phyloP scores from a whole-genome alignment of 139 green algal species.

The Picochlorum sp. region DNA sequence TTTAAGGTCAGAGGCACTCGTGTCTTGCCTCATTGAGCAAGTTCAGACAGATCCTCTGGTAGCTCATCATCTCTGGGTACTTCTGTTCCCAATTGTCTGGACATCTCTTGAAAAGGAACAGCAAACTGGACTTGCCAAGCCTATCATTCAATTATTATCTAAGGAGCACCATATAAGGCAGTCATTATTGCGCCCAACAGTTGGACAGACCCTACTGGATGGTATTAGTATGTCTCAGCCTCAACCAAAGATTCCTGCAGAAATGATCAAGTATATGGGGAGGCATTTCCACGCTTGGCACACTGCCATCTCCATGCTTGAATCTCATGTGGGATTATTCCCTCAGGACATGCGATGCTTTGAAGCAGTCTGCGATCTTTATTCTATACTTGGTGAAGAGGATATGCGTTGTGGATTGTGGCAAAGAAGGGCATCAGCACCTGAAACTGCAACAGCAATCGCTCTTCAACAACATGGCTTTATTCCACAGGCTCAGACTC shows the following conservation, averaged over 20 bases:
- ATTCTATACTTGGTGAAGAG: conserved; percentile 69
- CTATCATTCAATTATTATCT: conserved; percentile 85
- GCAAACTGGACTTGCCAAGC: conserved; percentile 77
- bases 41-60: conserved; percentile 53
- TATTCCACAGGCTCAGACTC: conserved; percentile 60
- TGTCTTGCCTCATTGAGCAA: conserved; percentile 73
- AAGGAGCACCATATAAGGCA: conserved; percentile 86
- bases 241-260: conserved; percentile 94
- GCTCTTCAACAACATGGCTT: conserved; percentile 82
- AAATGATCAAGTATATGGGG: conserved; percentile 98
- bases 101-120: conserved; percentile 84
- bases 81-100: conserved; percentile 99
- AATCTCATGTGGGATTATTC: conserved; percentile 76
- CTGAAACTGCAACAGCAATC: conserved; percentile 57
- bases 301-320: conserved; percentile 89
- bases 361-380: conserved; percentile 80
- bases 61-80: conserved; percentile 78
- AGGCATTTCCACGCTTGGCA: conserved; percentile 95
- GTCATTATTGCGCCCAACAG: conserved; percentile 27
- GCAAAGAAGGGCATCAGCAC: conserved; percentile 36
- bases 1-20: conserved; percentile 38
- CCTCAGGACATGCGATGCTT: conserved; percentile 81
- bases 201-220: conserved; percentile 84
- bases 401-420: conserved; percentile 89
- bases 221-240: conserved; percentile 88